Evolutionary conservation across 148 eudicot genomes (phyloP), one percentile per base, ranked within the genome.

Genomic region (Limonium bicolor): DNA sequence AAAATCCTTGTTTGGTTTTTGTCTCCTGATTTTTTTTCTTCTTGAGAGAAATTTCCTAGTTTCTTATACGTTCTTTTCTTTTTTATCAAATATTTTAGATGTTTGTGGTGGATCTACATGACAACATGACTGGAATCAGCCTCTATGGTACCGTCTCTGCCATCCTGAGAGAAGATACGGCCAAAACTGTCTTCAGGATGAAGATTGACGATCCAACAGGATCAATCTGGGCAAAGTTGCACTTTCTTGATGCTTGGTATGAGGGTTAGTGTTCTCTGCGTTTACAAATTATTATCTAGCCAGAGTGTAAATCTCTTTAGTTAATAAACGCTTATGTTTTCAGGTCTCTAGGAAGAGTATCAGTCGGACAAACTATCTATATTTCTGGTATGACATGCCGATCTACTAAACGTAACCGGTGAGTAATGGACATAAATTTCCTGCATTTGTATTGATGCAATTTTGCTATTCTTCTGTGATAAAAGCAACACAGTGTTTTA

Each of bases 121-220:
- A 84, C 68, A 90, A 90, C 82, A 90, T 84, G 95, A 80, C 77
- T 47, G 73, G 92, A 36, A 48, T 90, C 59, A 75, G 93, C 77
- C 66, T 90, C 51, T 90, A 80, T 48, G 97, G 85, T 51, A 67
- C 42, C 51, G 66, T 84, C 37, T 64, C 62, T 20, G 76, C 75
- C 67, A 77, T 90, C 30, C 55, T 38, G 36, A 61, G 67, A 26
- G 78, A 70, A 40, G 46, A 53, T 51, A 37, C 63, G 51, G 54
- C 52, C 40, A 71, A 62, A 15, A 23, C 60, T 41, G 21, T 53
- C 46, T 77, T 70, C 51, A 66, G 56, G 52, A 28, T 90, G 59
- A 75, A 66, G 48, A 68, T 90, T 44, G 67, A 80, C 56, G 97
- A 90, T 63, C 24, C 70, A 41, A 84, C 76, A 53, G 95, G 95